phyloP scores from a whole-genome alignment of 305 asterid species.

The Solanum chacoense region DNA sequence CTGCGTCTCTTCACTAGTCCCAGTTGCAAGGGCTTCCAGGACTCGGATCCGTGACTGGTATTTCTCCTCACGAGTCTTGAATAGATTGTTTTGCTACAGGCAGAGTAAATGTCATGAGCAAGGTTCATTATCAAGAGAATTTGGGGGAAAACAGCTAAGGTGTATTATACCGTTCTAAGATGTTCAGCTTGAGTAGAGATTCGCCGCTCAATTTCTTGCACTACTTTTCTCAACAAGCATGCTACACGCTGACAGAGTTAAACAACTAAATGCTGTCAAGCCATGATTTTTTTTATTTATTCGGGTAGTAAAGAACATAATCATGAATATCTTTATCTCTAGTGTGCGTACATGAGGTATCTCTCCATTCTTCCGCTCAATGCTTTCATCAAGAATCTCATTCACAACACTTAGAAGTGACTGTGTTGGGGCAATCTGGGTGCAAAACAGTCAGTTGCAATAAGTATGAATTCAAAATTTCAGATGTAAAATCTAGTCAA shows the following conservation, averaged over 20 bases:
- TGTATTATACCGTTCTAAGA: conserved; percentile 50
- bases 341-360: conserved; percentile 67
- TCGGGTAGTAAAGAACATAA: neutral
- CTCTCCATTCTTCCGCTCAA: conserved; percentile 75
- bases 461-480: neutral
- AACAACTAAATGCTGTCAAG: conserved; percentile 6
- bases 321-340: neutral
- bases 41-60: conserved; percentile 87
- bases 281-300: neutral
- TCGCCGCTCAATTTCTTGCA: conserved; percentile 93
- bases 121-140: neutral
- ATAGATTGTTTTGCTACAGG: conserved; percentile 79
- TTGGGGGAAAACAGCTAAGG: neutral
- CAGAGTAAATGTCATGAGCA: neutral
- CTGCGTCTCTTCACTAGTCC: conserved; percentile 66
- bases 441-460: neutral
- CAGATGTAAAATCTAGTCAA: neutral
- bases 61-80: conserved; percentile 91
- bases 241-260: conserved; percentile 60
- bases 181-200: conserved; percentile 93
- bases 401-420: conserved; percentile 72
- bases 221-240: conserved; percentile 74
- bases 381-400: conserved; percentile 82
- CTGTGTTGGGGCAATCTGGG: conserved; percentile 94
- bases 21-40: conserved; percentile 90